A percentile compares a stretch with the other conserved stretches of the same genome.
These are phyloP conservation scores for Rhizoclosmatium sp. DNA, from an alignment of 192 early-diverging fungal genomes.

Conservation along the genomic window DNA sequence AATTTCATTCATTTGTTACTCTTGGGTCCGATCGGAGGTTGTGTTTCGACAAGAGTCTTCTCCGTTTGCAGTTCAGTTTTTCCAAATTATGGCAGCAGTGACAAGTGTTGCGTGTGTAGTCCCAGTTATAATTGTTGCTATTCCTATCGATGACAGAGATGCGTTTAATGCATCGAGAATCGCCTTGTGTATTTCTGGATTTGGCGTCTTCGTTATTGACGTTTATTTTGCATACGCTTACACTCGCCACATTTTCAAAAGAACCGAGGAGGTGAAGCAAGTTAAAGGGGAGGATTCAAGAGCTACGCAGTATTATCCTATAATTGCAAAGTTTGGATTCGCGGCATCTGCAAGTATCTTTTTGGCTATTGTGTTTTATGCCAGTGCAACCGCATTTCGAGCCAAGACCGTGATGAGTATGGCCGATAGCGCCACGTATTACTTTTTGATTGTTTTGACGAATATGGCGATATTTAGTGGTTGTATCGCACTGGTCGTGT, in stretches of 20 bases:
- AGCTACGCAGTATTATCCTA: slow-evolving; percentile 7
- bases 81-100: background rate
- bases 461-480: background rate
- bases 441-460: background rate
- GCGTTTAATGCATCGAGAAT: background rate
- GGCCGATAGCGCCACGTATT: background rate
- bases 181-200: background rate
- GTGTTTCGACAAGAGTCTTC: background rate
- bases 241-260: slow-evolving; percentile 11
- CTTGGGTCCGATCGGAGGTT: background rate
- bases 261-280: background rate
- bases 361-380: background rate
- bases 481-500: background rate
- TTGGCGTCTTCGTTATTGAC: background rate
- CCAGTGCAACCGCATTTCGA: background rate
- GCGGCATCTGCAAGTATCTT: background rate
- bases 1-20: background rate
- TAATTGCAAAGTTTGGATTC: slow-evolving; percentile 5
- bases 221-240: background rate
- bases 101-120: background rate
- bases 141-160: background rate
- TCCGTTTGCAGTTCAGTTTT: background rate
- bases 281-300: background rate
- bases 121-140: background rate
- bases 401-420: background rate